A percentile compares a stretch with the other conserved stretches of the same genome.
These are phyloP conservation scores for Citrus sp. DNA, from an alignment of 345 rosid species.

Conservation along the genomic window DNA sequence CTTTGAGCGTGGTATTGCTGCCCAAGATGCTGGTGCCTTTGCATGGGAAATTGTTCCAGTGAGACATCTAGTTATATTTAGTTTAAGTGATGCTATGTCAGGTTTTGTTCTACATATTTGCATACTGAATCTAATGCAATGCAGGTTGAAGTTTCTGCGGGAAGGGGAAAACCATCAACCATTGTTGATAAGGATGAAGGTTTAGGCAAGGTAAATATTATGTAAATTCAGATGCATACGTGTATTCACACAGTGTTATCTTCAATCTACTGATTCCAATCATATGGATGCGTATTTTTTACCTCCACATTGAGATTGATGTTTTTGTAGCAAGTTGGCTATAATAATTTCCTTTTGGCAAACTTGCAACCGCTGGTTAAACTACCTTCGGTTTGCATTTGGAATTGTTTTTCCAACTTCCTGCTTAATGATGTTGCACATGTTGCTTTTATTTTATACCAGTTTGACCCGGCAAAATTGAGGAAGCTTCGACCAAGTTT, in stretches of 20 bases:
- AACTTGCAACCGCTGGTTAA: neutral
- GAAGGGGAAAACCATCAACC: conserved; percentile 82
- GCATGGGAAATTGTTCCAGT: conserved; percentile 94
- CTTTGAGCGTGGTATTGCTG: conserved; percentile 98
- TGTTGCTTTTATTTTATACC: conserved; percentile 19
- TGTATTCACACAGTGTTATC: neutral
- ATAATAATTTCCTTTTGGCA: neutral
- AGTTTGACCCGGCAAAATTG: conserved; percentile 91
- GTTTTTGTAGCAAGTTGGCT: neutral
- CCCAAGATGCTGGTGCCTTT: conserved; percentile 79
- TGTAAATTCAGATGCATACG: neutral
- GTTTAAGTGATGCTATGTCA: neutral
- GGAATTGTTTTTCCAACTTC: neutral
- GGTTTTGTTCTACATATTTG: conserved; percentile 2
- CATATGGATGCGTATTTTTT: neutral
- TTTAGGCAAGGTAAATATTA: conserved; percentile 71
- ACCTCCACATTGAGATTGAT: neutral
- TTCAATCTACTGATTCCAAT: conserved; percentile 1
- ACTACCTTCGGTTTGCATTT: neutral
- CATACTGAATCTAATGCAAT: neutral
- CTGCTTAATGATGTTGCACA: neutral
- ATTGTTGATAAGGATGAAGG: conserved; percentile 92
- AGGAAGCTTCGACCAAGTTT: conserved; percentile 96
- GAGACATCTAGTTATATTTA: conserved; percentile 22
- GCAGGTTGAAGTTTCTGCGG: conserved; percentile 96